Evolutionary conservation across 768 basidiomycete genomes (phyloP).

Genomic region (Rhizopogon vinicolor): DNA sequence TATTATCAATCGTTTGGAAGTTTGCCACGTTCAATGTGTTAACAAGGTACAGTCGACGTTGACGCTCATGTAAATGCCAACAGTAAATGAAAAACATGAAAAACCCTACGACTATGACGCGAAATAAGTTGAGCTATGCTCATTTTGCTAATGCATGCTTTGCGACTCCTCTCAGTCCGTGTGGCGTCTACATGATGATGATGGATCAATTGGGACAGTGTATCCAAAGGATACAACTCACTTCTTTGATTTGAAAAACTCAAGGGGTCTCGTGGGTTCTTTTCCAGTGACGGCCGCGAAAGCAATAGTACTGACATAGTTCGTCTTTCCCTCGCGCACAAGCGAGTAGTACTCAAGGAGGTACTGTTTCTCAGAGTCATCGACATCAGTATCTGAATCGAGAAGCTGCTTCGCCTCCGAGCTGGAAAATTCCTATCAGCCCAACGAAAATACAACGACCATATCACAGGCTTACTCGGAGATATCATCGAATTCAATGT

Average conservation of each 20-base stretch:
- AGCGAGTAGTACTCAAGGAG: conserved; percentile 27
- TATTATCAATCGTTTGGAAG: not conserved
- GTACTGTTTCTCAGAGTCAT: conserved; percentile 25
- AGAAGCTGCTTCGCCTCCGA: conserved; percentile 16
- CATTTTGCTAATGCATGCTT: not conserved
- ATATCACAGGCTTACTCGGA: conserved; percentile 9
- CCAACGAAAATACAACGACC: not conserved
- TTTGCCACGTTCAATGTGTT: not conserved
- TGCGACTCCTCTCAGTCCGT: no score
- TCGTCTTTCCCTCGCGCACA: conserved; percentile 29
- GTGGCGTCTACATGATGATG: not conserved
- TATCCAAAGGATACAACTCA: not conserved
- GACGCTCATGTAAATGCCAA: not conserved
- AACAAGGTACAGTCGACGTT: not conserved
- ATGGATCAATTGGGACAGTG: not conserved
- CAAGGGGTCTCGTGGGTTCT: not conserved
- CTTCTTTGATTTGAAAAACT: not conserved
- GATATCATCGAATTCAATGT: conserved; percentile 21
- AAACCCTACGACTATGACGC: not conserved
- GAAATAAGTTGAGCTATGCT: not conserved
- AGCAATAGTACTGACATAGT: conserved; percentile 8
- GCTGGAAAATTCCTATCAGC: not conserved
- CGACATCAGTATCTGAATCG: conserved; percentile 6
- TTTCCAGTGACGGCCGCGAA: not conserved
- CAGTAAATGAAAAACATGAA: no score